A percentile compares a stretch with the other conserved stretches of the same genome.
Conservation (phyloP, 371 early-diverging fungal species). For the Funneliformis caledonium region DNA sequence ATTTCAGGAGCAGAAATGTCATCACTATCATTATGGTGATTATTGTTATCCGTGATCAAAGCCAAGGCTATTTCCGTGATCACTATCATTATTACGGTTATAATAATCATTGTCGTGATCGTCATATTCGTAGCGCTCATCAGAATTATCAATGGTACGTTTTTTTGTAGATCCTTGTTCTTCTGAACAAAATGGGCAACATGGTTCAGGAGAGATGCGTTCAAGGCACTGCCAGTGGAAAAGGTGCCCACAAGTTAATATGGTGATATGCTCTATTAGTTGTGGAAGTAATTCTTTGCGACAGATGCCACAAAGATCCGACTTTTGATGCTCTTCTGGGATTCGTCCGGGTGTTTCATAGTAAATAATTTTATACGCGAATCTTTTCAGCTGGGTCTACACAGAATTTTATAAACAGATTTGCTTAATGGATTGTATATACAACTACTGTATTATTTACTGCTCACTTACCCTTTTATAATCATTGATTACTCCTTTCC, state of each 20-base stretch:
- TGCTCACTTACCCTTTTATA: background rate
- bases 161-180: no score
- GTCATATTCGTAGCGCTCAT: no score
- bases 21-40: background rate
- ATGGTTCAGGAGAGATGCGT: no score
- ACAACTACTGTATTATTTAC: background rate
- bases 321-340: background rate
- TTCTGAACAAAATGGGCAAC: no score
- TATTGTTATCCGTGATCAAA: background rate
- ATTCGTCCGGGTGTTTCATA: background rate
- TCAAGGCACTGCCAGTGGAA: no score
- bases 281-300: no score
- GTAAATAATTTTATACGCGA: conserved; percentile 4
- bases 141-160: no score
- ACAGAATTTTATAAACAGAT: background rate
- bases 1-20: background rate
- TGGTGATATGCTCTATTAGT: no score
- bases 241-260: no score
- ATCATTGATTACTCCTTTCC: background rate
- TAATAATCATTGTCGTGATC: no score
- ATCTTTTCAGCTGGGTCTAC: background rate
- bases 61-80: background rate
- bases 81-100: no score
- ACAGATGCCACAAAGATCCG: no score
- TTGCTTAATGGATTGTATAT: background rate